These are phyloP conservation scores for Babesia bigemina DNA, from an alignment of 169 alveolate species.

Conservation along the genomic window DNA sequence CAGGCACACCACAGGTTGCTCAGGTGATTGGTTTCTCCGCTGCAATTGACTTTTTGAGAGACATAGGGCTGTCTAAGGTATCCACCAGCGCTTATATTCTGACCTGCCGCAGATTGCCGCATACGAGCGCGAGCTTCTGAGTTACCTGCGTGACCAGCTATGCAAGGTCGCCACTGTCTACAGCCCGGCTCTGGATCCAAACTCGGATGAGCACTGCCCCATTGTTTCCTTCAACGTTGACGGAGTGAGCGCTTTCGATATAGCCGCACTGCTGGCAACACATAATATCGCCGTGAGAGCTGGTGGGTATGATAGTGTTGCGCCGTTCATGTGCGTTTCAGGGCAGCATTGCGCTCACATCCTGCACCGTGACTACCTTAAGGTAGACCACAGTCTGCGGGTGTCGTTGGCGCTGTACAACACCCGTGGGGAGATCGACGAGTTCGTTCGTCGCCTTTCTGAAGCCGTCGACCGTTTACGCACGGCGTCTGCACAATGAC, in stretches of 20 bases:
- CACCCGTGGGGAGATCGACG: slow-evolving; percentile 45
- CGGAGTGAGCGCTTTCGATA: slow-evolving; percentile 45
- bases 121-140: slow-evolving; percentile 37
- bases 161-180: slow-evolving; percentile 23
- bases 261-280: slow-evolving; percentile 37
- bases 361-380: slow-evolving; percentile 30
- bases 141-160: slow-evolving; percentile 36
- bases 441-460: slow-evolving; percentile 15
- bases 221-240: slow-evolving; percentile 50
- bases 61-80: slow-evolving; percentile 37
- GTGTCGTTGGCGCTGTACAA: slow-evolving; percentile 67
- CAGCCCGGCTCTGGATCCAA: not conserved
- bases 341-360: slow-evolving; percentile 69
- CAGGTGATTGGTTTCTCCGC: slow-evolving; percentile 68
- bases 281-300: slow-evolving; percentile 44
- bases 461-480: slow-evolving; percentile 26
- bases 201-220: slow-evolving; percentile 6
- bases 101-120: slow-evolving; percentile 20
- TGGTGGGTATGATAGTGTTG: slow-evolving; percentile 1
- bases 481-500: slow-evolving; percentile 9
- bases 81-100: too few relatives aligned
- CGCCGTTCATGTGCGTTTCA: not conserved
- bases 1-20: slow-evolving; percentile 70
- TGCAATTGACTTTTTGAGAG: slow-evolving; percentile 43
- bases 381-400: slow-evolving; percentile 38